These are phyloP conservation scores for Patellifolia procumbens DNA, from an alignment of 179 eudicot species.

Conservation along the genomic window DNA sequence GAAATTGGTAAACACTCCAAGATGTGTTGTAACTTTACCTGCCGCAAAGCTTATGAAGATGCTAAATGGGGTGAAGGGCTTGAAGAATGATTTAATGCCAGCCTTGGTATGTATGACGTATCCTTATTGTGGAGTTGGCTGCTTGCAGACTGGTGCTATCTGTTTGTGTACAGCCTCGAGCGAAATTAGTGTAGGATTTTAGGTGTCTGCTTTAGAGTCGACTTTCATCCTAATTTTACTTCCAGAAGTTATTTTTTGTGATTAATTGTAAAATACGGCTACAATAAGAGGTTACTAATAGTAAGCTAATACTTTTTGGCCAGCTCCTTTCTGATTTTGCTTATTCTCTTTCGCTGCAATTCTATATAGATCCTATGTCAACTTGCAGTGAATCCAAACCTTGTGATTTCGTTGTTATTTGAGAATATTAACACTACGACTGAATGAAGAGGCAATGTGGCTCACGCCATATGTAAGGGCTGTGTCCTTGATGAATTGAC, in stretches of 20 bases:
- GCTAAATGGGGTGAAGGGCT: not conserved
- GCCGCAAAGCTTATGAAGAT: not conserved
- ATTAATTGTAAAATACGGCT: not conserved
- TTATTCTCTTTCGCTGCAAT: too few relatives aligned
- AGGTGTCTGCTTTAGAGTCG: not conserved
- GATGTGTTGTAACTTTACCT: not conserved
- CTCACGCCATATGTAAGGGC: too few relatives aligned
- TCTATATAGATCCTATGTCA: too few relatives aligned
- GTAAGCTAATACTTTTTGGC: not conserved
- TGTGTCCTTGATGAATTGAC: too few relatives aligned
- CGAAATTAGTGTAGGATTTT: not conserved
- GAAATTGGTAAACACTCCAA: not conserved
- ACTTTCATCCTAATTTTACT: not conserved
- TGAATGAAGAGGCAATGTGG: too few relatives aligned
- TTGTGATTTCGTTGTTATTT: too few relatives aligned
- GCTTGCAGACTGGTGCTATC: not conserved
- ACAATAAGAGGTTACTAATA: not conserved
- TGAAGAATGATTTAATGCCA: slow-evolving; percentile 9
- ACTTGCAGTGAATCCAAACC: too few relatives aligned
- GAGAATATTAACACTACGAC: too few relatives aligned
- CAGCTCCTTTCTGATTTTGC: too few relatives aligned
- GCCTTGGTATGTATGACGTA: not conserved
- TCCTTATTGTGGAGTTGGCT: not conserved
- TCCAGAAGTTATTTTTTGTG: not conserved
- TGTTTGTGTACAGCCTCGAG: not conserved